These are phyloP conservation scores for Scedosporium dehoogii DNA, from an alignment of 2,329 filamentous ascomycete species.

Conservation along the genomic window DNA sequence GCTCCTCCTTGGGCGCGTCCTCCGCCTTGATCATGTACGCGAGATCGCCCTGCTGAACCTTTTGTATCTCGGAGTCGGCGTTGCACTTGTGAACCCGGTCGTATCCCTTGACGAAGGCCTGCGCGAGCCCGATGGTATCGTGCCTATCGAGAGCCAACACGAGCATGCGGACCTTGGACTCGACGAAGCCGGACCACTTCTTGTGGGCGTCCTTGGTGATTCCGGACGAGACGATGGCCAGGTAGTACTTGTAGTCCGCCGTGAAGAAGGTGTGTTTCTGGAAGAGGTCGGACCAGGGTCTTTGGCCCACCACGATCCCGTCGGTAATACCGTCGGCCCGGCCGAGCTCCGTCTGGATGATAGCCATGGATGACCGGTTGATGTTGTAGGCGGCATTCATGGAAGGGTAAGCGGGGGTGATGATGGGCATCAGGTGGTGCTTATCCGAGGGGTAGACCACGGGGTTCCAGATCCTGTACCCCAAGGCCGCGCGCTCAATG, in stretches of 20 bases:
- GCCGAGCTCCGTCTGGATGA: constrained; percentile 75
- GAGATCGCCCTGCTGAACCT: constrained; percentile 44
- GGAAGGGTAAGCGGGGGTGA: constrained; percentile 92
- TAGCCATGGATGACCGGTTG: constrained; percentile 70
- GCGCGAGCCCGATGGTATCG: constrained; percentile 68
- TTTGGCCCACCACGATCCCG: constrained; percentile 66
- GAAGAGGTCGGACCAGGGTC: constrained; percentile 81
- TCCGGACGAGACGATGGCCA: constrained; percentile 76
- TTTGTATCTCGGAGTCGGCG: constrained; percentile 37
- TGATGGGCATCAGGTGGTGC: constrained; percentile 93
- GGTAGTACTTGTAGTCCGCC: constrained; percentile 86
- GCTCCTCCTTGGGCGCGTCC: constrained; percentile 25
- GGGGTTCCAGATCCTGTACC: constrained; percentile 90
- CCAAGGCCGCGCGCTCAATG: constrained; percentile 72
- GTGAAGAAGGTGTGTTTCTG: constrained; percentile 90
- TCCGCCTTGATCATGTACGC: constrained; percentile 31
- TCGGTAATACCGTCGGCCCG: constrained; percentile 69
- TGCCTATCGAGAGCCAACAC: constrained; percentile 77
- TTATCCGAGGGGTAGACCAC: constrained; percentile 72
- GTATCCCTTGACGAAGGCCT: constrained; percentile 89
- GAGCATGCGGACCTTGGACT: constrained; percentile 83
- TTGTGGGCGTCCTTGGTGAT: constrained; percentile 76
- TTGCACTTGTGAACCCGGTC: constrained; percentile 69
- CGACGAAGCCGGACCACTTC: constrained; percentile 82
- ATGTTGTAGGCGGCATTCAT: constrained; percentile 98